Evolutionary conservation across 176 grass and related monocot genomes (phyloP).

Genomic region (Olyra latifolia): DNA sequence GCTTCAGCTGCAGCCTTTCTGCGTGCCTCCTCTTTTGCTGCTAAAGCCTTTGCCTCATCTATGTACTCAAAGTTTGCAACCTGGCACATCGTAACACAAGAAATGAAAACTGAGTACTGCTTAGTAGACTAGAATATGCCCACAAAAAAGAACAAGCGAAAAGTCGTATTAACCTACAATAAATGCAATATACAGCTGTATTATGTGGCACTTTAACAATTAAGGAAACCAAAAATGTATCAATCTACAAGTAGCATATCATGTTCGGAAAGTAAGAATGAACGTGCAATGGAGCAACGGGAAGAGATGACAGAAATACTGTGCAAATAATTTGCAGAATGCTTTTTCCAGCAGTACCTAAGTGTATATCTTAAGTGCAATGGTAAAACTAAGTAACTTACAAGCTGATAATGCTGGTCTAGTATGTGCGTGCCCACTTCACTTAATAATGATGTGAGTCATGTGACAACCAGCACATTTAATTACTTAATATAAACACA

Average conservation of each 20-base stretch:
- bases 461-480: not conserved
- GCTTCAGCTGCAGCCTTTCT: slow-evolving; percentile 61
- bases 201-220: slow-evolving; percentile 13
- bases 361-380: not conserved
- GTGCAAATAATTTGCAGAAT: not conserved
- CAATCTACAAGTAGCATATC: not conserved
- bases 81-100: slow-evolving; percentile 44
- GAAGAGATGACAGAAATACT: not conserved
- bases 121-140: slow-evolving; percentile 20
- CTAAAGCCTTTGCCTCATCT: slow-evolving; percentile 87
- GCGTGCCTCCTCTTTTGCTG: slow-evolving; percentile 83
- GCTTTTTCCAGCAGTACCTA: not conserved
- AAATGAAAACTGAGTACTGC: slow-evolving; percentile 20
- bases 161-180: not conserved
- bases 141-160: not conserved
- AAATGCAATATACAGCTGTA: slow-evolving; percentile 1
- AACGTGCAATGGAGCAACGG: not conserved
- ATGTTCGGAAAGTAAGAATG: not conserved
- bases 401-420: not conserved
- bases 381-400: not conserved
- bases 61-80: slow-evolving; percentile 94
- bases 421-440: not conserved
- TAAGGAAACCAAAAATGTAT: not conserved
- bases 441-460: not conserved
- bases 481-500: not conserved